Conservation (phyloP, 441 rosid species). For the Pelargonium cotyledonis region DNA sequence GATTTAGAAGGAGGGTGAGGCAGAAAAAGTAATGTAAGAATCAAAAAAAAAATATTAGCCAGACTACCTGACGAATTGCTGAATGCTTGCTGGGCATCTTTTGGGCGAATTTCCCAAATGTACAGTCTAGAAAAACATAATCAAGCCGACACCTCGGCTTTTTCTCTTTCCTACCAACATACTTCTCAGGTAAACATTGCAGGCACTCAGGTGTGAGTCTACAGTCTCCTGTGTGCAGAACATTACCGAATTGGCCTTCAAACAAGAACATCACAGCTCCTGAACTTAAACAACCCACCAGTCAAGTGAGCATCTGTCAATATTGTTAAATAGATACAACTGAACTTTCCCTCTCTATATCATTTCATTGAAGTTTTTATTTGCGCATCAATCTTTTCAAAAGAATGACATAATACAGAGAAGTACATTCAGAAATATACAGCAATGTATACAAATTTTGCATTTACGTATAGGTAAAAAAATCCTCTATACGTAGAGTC, state of each 20-base stretch:
- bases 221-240: conserved; percentile 90
- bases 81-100: conserved; percentile 64
- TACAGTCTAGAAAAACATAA: conserved; percentile 76
- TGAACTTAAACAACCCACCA: conserved; percentile 37
- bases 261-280: conserved; percentile 93
- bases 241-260: conserved; percentile 74
- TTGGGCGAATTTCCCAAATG: conserved; percentile 58
- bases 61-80: conserved; percentile 60
- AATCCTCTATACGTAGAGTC: too few relatives aligned
- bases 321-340: conserved; percentile 8
- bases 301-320: conserved; percentile 26
- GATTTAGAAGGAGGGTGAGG: neutral
- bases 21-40: too few relatives aligned
- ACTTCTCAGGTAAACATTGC: conserved; percentile 49
- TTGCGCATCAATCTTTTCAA: neutral
- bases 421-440: neutral
- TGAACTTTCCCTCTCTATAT: neutral
- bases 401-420: neutral
- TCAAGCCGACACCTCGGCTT: conserved; percentile 48
- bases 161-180: conserved; percentile 37
- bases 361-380: neutral
- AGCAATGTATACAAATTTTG: neutral
- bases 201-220: conserved; percentile 68
- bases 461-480: too few relatives aligned
- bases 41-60: neutral